Base-by-base conservation (phyloP, 805 yeast species). In the Blastobotrys attinorum region DNA sequence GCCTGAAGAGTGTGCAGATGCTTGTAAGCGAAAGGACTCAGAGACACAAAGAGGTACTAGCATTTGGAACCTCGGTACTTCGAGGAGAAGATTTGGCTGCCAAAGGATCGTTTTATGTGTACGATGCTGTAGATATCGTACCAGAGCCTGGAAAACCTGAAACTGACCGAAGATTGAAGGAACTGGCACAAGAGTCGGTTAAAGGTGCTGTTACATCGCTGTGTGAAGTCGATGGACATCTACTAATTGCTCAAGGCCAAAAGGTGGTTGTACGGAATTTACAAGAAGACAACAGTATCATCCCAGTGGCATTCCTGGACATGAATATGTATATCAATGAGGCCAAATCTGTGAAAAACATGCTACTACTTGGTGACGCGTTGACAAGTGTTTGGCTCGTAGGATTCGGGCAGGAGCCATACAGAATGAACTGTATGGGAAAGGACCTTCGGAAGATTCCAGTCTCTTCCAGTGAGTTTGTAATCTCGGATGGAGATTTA, bases 361-460 rank as follows among this genome's bases (percentile, higher is more conserved):
- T 90, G 54, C 59, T 90, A n/a, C 55, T 88, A 1, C 63, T 88
- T 15, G 95, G 95, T 16, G 98, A 92, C 61, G 68, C 85, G 0
- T 70, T 79, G 62, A 82, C 84, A 53, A 77, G 88, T 52, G 70
- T 86, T 3, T 79, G 88, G 69, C 69, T 92, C 45, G 79, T 81
- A 22, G 97, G 97, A 1, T 89, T 88, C 64, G 95, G 88, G 60
- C 90, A 94, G 2, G 96, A 90, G 55, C 99, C 99, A 0, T 89
- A 85, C 60, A 68, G 96, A 50, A 79, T 90, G 80, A 69, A 87
- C 15, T 62, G 74, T 45, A 61, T 92, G 41, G 89, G 95, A 6
- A 84, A 82, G 57, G 95, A 89, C 59, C 69, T 75, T 17, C 71
- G 75, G 21, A 62, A 72, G 16, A 66, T 83, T 36, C 83, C 79